These are phyloP conservation scores for Suhomyces atakaporum DNA, from an alignment of 1,139 yeast genomes.

Conservation along the genomic window DNA sequence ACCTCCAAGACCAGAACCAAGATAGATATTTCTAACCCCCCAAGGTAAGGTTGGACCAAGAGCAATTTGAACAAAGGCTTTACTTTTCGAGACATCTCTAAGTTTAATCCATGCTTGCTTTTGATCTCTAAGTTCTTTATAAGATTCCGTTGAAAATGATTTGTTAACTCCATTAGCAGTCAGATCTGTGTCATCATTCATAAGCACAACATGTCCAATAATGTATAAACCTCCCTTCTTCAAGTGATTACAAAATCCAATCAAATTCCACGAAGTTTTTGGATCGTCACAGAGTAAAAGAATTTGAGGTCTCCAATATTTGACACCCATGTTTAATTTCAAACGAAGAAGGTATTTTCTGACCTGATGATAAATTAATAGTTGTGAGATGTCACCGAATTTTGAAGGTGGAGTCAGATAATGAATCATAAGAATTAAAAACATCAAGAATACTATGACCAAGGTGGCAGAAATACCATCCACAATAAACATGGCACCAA, in stretches of 20 bases:
- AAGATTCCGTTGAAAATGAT: constrained; percentile 37
- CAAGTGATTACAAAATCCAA: constrained; percentile 90
- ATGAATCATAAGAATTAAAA: constrained; percentile 76
- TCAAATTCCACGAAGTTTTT: constrained; percentile 84
- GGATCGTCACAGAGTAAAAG: constrained; percentile 87
- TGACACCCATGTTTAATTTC: constrained; percentile 84
- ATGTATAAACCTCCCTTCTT: constrained; percentile 94
- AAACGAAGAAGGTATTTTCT: constrained; percentile 81
- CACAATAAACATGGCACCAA: constrained; percentile 88
- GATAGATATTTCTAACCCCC: constrained; percentile 92
- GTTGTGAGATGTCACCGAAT: constrained; percentile 97
- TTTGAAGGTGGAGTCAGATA: constrained; percentile 91
- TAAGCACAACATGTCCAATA: constrained; percentile 84
- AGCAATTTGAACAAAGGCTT: constrained; percentile 92
- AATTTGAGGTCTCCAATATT: constrained; percentile 97
- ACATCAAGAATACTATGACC: constrained; percentile 64
- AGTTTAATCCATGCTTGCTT: constrained; percentile 81
- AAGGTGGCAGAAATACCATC: constrained; percentile 87
- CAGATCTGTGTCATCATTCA: constrained; percentile 42
- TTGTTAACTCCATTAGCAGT: constrained; percentile 17
- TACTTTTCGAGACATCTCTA: constrained; percentile 73
- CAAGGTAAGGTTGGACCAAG: constrained; percentile 85
- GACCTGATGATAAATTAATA: constrained; percentile 92
- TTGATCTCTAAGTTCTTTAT: constrained; percentile 68
- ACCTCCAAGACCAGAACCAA: constrained; percentile 95